These are phyloP conservation scores for Coniochaeta sp. DNA, from an alignment of 2,329 filamentous ascomycete species.

Conservation along the genomic window DNA sequence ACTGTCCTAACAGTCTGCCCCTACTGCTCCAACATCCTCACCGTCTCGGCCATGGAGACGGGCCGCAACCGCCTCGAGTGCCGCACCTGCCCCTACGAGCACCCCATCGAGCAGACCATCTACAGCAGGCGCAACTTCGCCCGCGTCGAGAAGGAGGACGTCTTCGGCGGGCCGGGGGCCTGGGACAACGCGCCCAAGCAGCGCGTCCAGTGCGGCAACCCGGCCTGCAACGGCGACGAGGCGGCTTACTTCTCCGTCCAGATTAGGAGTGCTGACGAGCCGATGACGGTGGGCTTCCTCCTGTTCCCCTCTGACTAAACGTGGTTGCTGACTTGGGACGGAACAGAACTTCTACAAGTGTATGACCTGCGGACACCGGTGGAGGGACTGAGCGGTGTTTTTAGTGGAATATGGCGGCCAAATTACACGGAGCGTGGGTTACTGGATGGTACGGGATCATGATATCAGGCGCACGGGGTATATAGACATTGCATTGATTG, in stretches of 20 bases:
- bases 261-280: conserved; percentile 96
- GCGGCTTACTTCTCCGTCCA: conserved; percentile 96
- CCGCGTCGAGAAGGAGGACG: conserved; percentile 80
- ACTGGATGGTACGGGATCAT: not conserved
- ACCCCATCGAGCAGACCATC: conserved; percentile 69
- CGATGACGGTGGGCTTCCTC: conserved; percentile 68
- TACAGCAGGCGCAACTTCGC: conserved; percentile 80
- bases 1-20: conserved; percentile 58
- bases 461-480: not conserved
- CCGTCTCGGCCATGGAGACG: conserved; percentile 53
- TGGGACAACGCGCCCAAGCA: conserved; percentile 91
- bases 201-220: conserved; percentile 63
- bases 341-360: conserved; percentile 34
- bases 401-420: conserved; percentile 8
- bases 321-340: conserved; percentile 13
- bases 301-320: too few relatives aligned
- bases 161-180: conserved; percentile 79
- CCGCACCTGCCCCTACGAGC: conserved; percentile 90
- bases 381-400: conserved; percentile 51
- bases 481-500: conserved; percentile 3
- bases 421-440: not conserved
- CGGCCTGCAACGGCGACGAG: conserved; percentile 73
- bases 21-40: conserved; percentile 76
- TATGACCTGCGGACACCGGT: conserved; percentile 58
- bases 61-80: conserved; percentile 83